These are phyloP conservation scores for Sanguinoderma infundibulare DNA, from an alignment of 1,284 basidiomycete genomes.

Conservation along the genomic window DNA sequence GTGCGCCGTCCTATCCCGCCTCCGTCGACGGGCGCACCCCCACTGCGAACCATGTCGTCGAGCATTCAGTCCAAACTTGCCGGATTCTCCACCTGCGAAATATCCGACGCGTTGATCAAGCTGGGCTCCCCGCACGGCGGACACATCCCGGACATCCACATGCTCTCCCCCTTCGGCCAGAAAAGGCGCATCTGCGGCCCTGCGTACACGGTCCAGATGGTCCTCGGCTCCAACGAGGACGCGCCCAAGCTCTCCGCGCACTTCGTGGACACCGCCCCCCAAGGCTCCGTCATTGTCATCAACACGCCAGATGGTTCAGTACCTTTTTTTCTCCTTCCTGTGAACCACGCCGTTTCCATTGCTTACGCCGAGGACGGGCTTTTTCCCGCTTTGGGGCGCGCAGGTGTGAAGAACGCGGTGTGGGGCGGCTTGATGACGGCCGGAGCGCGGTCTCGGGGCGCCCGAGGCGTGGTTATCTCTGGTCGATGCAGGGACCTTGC, in stretches of 20 bases:
- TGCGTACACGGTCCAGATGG: constrained; percentile 93
- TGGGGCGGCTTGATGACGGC: constrained; percentile 95
- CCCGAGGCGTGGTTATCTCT: constrained; percentile 79
- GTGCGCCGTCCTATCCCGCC: not conserved
- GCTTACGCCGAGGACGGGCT: constrained; percentile 11
- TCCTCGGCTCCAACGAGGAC: constrained; percentile 59
- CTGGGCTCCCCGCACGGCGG: constrained; percentile 81
- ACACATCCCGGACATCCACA: constrained; percentile 79
- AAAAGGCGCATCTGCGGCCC: constrained; percentile 65
- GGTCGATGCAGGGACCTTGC: constrained; percentile 84
- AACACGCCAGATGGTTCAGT: constrained; percentile 74
- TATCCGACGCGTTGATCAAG: constrained; percentile 92
- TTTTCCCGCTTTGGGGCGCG: constrained; percentile 1
- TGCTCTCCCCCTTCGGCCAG: constrained; percentile 51
- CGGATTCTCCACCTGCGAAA: constrained; percentile 75
- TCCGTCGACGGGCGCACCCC: not conserved
- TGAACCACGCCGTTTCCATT: not conserved
- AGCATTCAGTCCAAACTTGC: constrained; percentile 40
- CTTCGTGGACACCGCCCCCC: constrained; percentile 83
- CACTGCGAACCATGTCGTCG: constrained; percentile 26
- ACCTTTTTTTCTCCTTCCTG: constrained; percentile 9
- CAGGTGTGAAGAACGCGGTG: constrained; percentile 82
- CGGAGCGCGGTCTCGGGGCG: constrained; percentile 72
- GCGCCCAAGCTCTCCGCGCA: constrained; percentile 76
- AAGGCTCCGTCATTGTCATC: constrained; percentile 76